phyloP scores from a whole-genome alignment of 495 filamentous ascomycete genomes.

The Trichoderma virens region DNA sequence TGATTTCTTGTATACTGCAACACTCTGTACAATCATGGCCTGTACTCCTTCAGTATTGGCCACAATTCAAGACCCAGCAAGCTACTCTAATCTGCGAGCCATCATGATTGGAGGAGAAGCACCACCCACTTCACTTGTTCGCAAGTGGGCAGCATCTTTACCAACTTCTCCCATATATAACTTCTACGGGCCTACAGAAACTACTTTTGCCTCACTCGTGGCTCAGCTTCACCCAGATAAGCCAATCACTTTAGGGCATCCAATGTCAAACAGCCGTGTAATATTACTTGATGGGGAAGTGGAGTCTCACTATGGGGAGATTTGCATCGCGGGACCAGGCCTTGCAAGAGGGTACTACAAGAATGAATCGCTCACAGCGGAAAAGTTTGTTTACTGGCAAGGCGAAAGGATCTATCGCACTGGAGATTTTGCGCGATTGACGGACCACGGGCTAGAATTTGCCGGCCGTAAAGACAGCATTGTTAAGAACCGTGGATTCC shows the following conservation, averaged over 20 bases:
- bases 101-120: not conserved
- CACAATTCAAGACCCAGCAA: not conserved
- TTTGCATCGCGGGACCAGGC: not conserved
- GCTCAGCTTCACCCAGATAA: not conserved
- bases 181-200: not conserved
- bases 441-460: not conserved
- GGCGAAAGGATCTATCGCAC: not conserved
- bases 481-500: not conserved
- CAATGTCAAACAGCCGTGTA: not conserved
- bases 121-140: not conserved
- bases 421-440: not conserved
- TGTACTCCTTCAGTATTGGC: not conserved
- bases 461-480: not conserved
- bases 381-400: not conserved
- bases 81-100: not conserved
- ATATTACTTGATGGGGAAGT: not conserved
- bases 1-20: not conserved
- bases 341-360: not conserved
- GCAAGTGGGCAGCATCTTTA: not conserved
- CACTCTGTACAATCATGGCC: not conserved
- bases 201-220: not conserved
- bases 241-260: not conserved
- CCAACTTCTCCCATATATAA: not conserved
- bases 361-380: not conserved
- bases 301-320: not conserved